Percentiles rank a stretch among this genome's conserved stretches.
Conservation (phyloP, 345 rosid genomes). For the Eucalyptus viminalis region DNA sequence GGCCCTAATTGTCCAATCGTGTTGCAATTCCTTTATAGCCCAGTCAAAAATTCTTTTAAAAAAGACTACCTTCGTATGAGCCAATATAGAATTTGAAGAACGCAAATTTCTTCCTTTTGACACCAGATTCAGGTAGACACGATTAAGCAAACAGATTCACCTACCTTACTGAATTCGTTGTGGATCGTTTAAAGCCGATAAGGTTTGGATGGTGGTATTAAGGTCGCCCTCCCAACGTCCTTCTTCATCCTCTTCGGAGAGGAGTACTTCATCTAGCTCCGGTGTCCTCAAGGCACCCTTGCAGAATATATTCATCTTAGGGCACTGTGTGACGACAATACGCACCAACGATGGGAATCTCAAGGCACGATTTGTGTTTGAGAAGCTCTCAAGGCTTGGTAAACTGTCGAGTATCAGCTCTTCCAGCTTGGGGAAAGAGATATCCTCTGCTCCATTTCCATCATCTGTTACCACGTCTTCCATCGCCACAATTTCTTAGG, state of each 20-base stretch:
- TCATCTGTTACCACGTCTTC: neutral
- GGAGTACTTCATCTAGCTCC: too few species aligned
- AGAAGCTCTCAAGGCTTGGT: neutral
- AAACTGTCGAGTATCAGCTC: rapidly evolving
- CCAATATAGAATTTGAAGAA: rapidly evolving
- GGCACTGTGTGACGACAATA: rapidly evolving
- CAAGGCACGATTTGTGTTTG: rapidly evolving
- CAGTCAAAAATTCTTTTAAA: neutral
- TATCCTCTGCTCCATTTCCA: neutral
- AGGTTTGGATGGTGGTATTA: neutral
- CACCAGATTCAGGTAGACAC: rapidly evolving
- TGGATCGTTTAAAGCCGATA: rapidly evolving
- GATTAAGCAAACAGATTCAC: rapidly evolving
- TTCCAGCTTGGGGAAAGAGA: rapidly evolving
- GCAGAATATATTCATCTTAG: too few species aligned
- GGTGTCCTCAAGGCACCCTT: too few species aligned
- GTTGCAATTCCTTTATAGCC: rapidly evolving
- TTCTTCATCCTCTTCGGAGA: rapidly evolving
- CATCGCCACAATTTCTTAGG: neutral
- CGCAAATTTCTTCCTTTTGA: rapidly evolving
- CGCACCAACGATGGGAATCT: neutral
- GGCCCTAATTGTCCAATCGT: too few species aligned
- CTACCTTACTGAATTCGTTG: rapidly evolving
- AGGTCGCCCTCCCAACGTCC: rapidly evolving
- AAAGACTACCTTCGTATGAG: rapidly evolving